Base-by-base conservation (phyloP, 75 land plant species). In the Cunninghamia lanceolata region DNA sequence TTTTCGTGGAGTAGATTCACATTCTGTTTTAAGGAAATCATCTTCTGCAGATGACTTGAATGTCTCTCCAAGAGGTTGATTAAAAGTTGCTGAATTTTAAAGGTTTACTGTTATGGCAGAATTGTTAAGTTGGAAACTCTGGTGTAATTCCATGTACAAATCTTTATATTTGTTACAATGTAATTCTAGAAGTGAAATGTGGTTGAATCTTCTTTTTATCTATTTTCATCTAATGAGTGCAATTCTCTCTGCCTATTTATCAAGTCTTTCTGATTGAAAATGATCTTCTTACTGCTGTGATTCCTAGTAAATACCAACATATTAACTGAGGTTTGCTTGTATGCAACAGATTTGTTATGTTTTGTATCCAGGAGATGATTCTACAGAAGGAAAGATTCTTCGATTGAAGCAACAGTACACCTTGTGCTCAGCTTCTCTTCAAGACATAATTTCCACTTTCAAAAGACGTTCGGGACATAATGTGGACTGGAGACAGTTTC, bases 401-500 rank as follows among this genome's bases (percentile, higher is more conserved):
- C 95, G 99, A 10, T 84, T 98, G 91, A 98, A 98, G 90, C 99
- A 98, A 83, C 99, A 98, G 86, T 98, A 98, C 28, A 96, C 99
- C 13, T 84, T 98, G 52, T 98, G 99, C 87, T 96, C 99, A 70
- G 99, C 99, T 84, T 98, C 99, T 79, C 94, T 98, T 80, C 99
- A 98, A 88, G 99, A 98, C 84, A 98, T 98, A 35, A 90, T 98
- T 86, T 91, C 96, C 78, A 93, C 97, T 28, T 98, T 98, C 87
- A 98, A 96, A 88, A 91, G 90, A 85, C 91, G 99, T 84, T 92
- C 93, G 56, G 94, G 93, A n/a, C 82, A 80, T 75, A 50, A 83
- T 17, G 90, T 93, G 25, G 92, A 91, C 47, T 98, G 99, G 99
- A 88, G 88, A 54, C 91, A 94, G 16, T 96, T 98, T 84, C 98